Conservation (phyloP, 1,284 basidiomycete species). For the Tylopilus orsonianus region DNA sequence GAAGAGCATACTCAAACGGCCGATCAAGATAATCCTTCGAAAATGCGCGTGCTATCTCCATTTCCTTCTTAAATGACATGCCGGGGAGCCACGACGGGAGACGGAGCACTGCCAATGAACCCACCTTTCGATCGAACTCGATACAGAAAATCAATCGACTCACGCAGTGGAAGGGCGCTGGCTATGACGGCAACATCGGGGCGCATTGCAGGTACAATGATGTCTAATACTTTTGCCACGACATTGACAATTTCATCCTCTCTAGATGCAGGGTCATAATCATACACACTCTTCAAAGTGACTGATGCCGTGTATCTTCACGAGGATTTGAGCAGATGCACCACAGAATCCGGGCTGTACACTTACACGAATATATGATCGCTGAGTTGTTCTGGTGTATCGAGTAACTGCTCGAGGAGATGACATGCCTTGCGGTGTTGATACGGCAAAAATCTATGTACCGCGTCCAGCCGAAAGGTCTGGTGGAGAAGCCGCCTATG, state of each 20-base stretch:
- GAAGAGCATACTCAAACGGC: background rate
- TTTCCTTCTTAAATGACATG: background rate
- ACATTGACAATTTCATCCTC: conserved; percentile 12
- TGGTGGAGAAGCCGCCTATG: conserved; percentile 18
- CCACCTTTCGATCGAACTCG: background rate
- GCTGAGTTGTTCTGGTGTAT: conserved; percentile 4
- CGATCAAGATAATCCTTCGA: background rate
- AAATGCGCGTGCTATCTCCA: background rate
- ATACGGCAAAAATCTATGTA: conserved; percentile 6
- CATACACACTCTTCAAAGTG: conserved; percentile 13
- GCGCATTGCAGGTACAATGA: background rate
- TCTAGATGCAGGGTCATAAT: conserved; percentile 15
- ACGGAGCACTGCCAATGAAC: background rate
- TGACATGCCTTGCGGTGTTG: conserved; percentile 17
- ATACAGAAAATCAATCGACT: background rate
- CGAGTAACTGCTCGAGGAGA: conserved; percentile 14
- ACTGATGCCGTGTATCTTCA: conserved; percentile 13
- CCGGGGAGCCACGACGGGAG: background rate
- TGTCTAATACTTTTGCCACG: background rate
- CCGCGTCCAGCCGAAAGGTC: conserved; percentile 4
- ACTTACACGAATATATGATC: conserved; percentile 13
- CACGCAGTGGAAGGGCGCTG: background rate
- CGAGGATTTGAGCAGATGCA: background rate
- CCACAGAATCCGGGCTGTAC: background rate
- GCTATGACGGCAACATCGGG: background rate